Evolutionary conservation across 306 rosid genomes (phyloP), one percentile per base, ranked within the genome.

Genomic region (Ammopiptanthus mongolicus): DNA sequence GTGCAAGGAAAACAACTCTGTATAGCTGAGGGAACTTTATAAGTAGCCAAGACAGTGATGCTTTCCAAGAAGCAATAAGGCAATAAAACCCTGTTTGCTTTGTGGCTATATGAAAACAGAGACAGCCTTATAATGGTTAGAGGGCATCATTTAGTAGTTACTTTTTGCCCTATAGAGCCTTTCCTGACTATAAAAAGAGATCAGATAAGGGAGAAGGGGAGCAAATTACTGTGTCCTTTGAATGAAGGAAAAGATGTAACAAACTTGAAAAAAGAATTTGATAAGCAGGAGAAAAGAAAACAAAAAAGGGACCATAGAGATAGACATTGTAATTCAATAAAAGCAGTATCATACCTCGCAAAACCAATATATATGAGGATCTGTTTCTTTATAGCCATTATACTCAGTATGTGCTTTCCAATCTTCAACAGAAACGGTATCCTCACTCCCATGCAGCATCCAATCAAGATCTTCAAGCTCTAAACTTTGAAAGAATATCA

Each of bases 381-480:
- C 98, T 13, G 88, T 88, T 84, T 90, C 97, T 74, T 79, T 78
- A 85, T 87, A 95, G 85, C 97, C 98, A 60, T 82, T 86, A 76
- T 90, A 91, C 58, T 90, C 97, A 0, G 97, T 91, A 65, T 91
- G 96, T n/a, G 87, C 87, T 81, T 88, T 91, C 97, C 98, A 95
- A 79, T 95, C 98, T 64, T 91, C 91, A 57, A 83, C n/a, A n/a
- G n/a, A n/a, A n/a, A n/a, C n/a, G n/a, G n/a, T n/a, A n/a, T n/a
- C n/a, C n/a, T n/a, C n/a, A n/a, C n/a, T n/a, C n/a, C n/a, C n/a
- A n/a, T n/a, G n/a, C n/a, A n/a, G n/a, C n/a, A n/a, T n/a, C n/a
- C n/a, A n/a, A n/a, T n/a, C n/a, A n/a, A n/a, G n/a, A 79, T 95
- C 98, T 64, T 91, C 91, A 57, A 83, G 87, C 82, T 91, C 93